Base-by-base conservation (phyloP, 495 filamentous ascomycete genomes). In the Talaromyces nanjingensis region DNA sequence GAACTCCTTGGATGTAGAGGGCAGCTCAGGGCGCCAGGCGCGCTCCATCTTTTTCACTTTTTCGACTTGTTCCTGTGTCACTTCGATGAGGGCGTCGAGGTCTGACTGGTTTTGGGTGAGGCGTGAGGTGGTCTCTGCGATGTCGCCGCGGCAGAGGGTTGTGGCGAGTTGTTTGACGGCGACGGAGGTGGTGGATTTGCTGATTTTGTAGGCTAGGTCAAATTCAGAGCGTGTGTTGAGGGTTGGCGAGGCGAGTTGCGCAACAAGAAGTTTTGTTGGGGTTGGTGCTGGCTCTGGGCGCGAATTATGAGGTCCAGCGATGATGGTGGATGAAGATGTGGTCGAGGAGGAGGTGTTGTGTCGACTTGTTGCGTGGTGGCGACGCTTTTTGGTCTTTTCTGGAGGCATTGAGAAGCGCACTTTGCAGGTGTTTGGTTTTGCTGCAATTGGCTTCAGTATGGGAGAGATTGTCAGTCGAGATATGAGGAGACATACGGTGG, bases 151-250 rank as follows among this genome's bases (percentile, higher is more conserved):
- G 34, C 59, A 60, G 24, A 60, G 59, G 39, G 18, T 7, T 7
- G 18, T 60, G 33, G 59, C 59, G 12, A 60, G 59, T 16, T 42
- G 39, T 60, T 60, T 29, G 22, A 16, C 16, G 31, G 59, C 59
- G 8, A 9, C 3, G 4, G 59, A 60, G 9, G 7, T 34, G 20
- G 59, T 27, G 6, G 12, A 8, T 42, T 47, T 25, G 9, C 9
- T 45, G 20, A 60, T 60, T 14, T 60, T 47, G 59, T 60, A 47
- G 14, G 39, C 59, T 20, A 60, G 7, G 0, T 60, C 59, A 8
- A 60, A 60, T 2, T 60, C 59, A 1, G 59, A 11, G 34, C 59
- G 59, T 27, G 31, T 33, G 27, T 33, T 39, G 33, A 59, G 56
- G 0, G 29, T 37, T 59, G 27, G 56, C 6, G 56, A 37, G 9